These are phyloP conservation scores for Wickerhamiella sorbophila DNA, from an alignment of 805 yeast species.

Conservation along the genomic window DNA sequence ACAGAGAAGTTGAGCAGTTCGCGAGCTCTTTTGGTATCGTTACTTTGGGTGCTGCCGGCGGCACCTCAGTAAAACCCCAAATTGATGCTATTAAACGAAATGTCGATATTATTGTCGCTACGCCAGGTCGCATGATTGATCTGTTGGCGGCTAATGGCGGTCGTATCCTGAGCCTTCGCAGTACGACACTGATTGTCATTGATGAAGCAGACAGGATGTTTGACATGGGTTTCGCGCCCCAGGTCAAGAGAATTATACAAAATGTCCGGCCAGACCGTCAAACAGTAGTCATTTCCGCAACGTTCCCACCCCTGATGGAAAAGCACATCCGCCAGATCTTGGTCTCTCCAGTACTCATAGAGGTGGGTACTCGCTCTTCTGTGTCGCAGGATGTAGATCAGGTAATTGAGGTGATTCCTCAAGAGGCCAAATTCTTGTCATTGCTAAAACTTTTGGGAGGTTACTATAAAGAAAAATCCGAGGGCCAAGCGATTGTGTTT, in stretches of 20 bases:
- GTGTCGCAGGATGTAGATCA: constrained; percentile 76
- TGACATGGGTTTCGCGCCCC: constrained; percentile 96
- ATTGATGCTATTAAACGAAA: constrained; percentile 68
- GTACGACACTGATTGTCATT: constrained; percentile 70
- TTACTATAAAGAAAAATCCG: constrained; percentile 25
- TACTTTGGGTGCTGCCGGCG: constrained; percentile 81
- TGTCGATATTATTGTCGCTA: constrained; percentile 71
- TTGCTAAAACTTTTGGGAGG: constrained; percentile 41
- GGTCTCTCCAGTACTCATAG: constrained; percentile 52
- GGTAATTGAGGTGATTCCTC: constrained; percentile 44
- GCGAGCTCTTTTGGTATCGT: constrained; percentile 34
- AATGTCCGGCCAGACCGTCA: constrained; percentile 77
- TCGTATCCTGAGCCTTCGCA: constrained; percentile 46
- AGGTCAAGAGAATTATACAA: constrained; percentile 63
- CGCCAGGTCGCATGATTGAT: constrained; percentile 92
- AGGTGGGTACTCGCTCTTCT: constrained; percentile 64
- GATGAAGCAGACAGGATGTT: constrained; percentile 97
- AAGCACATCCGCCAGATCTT: constrained; percentile 53
- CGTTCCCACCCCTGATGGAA: constrained; percentile 75
- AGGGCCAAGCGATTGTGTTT: constrained; percentile 45
- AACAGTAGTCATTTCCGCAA: constrained; percentile 84
- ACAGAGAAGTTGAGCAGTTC: constrained; percentile 49
- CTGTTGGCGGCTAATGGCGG: constrained; percentile 73
- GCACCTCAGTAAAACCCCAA: constrained; percentile 68
- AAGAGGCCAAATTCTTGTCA: constrained; percentile 40